Conservation (phyloP, 2,329 filamentous ascomycete genomes). For the Botrytis hyacinthi region DNA sequence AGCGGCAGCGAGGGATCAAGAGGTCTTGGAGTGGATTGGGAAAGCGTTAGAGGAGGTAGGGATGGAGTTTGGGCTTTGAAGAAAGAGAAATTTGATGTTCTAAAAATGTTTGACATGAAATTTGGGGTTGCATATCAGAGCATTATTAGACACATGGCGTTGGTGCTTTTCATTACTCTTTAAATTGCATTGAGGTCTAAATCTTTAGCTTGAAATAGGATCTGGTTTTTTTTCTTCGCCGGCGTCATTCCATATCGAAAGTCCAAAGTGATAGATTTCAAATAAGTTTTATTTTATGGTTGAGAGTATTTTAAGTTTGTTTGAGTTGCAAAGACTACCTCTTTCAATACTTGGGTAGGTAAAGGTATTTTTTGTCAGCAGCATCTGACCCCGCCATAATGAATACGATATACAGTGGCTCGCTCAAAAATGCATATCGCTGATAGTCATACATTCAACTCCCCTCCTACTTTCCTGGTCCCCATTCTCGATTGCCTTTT, state of each 20-base stretch:
- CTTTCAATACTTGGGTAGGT: conserved; percentile 4
- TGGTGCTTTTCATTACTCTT: background rate
- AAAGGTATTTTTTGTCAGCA: conserved; percentile 13
- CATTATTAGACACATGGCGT: background rate
- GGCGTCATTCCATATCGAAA: background rate
- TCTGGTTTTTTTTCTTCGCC: background rate
- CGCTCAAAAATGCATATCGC: conserved; percentile 11
- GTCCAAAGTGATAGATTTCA: background rate
- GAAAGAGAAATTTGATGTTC: background rate
- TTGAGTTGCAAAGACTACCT: conserved; percentile 9
- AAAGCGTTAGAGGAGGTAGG: conserved; percentile 63
- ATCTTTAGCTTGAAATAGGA: background rate
- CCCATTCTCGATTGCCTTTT: background rate
- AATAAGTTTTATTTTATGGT: background rate
- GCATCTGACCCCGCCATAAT: conserved; percentile 15
- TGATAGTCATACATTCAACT: conserved; percentile 19
- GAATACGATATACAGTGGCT: conserved; percentile 15
- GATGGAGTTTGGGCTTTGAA: conserved; percentile 47
- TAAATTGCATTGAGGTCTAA: background rate
- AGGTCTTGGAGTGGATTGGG: conserved; percentile 56
- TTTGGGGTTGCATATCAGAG: background rate
- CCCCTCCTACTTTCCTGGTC: conserved; percentile 6
- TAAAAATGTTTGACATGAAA: conserved; percentile 13
- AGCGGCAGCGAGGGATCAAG: conserved; percentile 60
- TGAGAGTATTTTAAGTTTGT: conserved; percentile 2